Conservation (phyloP, 352 stramenopile genomes). For the Ochromonadaceae sp. region DNA sequence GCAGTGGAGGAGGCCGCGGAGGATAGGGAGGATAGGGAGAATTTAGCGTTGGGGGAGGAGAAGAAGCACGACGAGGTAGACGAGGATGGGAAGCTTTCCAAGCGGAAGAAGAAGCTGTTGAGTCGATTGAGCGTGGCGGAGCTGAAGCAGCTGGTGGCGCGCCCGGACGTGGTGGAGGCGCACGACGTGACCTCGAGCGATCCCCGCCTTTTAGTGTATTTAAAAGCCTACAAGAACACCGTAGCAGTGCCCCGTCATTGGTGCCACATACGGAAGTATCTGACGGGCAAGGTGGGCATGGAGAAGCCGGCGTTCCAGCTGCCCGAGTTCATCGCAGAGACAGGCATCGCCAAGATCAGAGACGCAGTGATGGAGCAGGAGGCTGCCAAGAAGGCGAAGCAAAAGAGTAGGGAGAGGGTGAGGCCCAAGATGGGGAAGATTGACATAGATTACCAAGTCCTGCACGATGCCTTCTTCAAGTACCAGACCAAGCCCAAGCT, state of each 20-base stretch:
- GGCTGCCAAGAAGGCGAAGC: constrained; percentile 70
- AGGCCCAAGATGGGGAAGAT: constrained; percentile 86
- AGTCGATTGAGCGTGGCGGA: constrained; percentile 79
- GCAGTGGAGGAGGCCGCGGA: constrained; percentile 18
- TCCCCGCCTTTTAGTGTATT: constrained; percentile 78
- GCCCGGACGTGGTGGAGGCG: constrained; percentile 68
- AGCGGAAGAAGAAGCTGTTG: constrained; percentile 79
- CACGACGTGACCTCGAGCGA: constrained; percentile 90
- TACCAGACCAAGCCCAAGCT: constrained; percentile 92
- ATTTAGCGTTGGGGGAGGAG: constrained; percentile 16
- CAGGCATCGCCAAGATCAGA: constrained; percentile 44
- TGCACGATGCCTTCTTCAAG: constrained; percentile 97
- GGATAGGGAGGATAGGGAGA: constrained; percentile 11
- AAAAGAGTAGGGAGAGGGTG: constrained; percentile 74
- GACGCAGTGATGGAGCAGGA: constrained; percentile 46
- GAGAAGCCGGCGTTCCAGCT: constrained; percentile 86
- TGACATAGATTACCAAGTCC: constrained; percentile 93
- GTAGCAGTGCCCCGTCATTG: constrained; percentile 90
- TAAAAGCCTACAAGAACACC: constrained; percentile 87
- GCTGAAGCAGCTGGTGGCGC: constrained; percentile 74
- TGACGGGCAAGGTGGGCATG: constrained; percentile 86
- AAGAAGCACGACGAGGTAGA: neutral
- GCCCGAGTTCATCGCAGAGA: constrained; percentile 94
- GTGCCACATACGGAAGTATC: constrained; percentile 94
- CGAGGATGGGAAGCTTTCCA: constrained; percentile 43